phyloP scores from a whole-genome alignment of 2,329 filamentous ascomycete genomes.

The Fusarium multiceps region DNA sequence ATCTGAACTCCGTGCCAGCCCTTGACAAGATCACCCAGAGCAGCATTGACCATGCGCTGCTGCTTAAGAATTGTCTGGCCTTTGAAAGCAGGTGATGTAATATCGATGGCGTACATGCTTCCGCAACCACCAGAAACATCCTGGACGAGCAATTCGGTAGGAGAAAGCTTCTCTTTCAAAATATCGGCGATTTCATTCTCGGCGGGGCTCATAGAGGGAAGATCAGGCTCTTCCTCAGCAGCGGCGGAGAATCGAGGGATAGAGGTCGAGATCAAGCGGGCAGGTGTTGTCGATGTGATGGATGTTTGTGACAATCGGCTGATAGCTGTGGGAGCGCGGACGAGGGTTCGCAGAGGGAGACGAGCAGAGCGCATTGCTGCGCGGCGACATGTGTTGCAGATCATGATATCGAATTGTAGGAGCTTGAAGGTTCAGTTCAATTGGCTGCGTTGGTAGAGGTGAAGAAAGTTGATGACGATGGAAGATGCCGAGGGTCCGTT shows the following conservation, averaged over 20 bases:
- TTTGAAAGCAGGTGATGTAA: slow-evolving; percentile 76
- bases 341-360: slow-evolving; percentile 20
- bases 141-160: slow-evolving; percentile 71
- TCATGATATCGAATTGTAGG: slow-evolving; percentile 27
- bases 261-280: slow-evolving; percentile 26
- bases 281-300: slow-evolving; percentile 1
- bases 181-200: slow-evolving; percentile 70
- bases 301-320: slow-evolving; percentile 15
- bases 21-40: slow-evolving; percentile 80
- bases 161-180: slow-evolving; percentile 61
- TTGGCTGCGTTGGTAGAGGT: slow-evolving; percentile 8
- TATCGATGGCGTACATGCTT: slow-evolving; percentile 87
- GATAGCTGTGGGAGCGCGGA: slow-evolving; percentile 18
- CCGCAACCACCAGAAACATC: slow-evolving; percentile 88
- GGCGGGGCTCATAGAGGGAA: slow-evolving; percentile 57
- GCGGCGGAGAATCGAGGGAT: slow-evolving; percentile 17
- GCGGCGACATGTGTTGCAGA: slow-evolving; percentile 44
- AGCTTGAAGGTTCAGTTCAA: slow-evolving; percentile 6
- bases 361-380: slow-evolving; percentile 40
- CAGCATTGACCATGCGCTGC: slow-evolving; percentile 81
- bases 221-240: slow-evolving; percentile 28
- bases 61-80: slow-evolving; percentile 81
- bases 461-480: slow-evolving; percentile 25
- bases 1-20: slow-evolving; percentile 86
- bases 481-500: slow-evolving; percentile 18